Base-by-base conservation (phyloP, 208 protist genomes). In the Leishmania tropica region DNA sequence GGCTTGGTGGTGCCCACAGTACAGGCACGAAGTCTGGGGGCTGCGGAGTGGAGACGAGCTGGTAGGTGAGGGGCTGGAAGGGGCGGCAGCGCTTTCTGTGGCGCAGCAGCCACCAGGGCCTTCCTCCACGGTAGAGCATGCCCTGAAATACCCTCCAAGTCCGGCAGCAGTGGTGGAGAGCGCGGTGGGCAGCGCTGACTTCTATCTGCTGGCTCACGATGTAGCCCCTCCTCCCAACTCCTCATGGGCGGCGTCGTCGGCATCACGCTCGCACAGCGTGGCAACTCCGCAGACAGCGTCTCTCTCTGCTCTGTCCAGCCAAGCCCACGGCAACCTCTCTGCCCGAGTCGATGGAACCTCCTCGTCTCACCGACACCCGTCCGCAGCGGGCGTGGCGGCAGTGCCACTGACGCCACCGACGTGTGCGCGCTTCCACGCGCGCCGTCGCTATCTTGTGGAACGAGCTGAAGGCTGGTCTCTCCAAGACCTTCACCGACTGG, bases 391-490 rank as follows among this genome's bases (percentile, higher is more conserved):
- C 10, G 68, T 51, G 24, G 10, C 40, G 21, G 37, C 68, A 73
- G 68, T 31, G 68, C 21, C 68, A 19, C 40, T 42, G 68, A 10
- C 13, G 56, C 11, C 21, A 11, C 37, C 75, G 24, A 35, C 35
- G 1, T 24, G 40, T 76, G 72, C 31, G 51, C 72, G 51, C 37
- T 74, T 77, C 64, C 1, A 37, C 6, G 47, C 78, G 35, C 65
- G 45, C 15, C 82, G 82, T 7, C 82, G 82, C 21, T 85, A 85
- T 64, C 47, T 85, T 17, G 77, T 85, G 37, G 82, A 85, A 53
- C 68, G 77, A 21, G 78, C 77, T 3, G 82, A 85, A 21, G 82
- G 82, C 0, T 85, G 82, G 78, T 85, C 82, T 37, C 37, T 85
- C 48, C 62, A 53, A 47, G 82, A 85, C 54, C 77, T 85, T 6